Evolutionary conservation across 2,329 filamentous ascomycete species (phyloP).

Genomic region (Cercospora canescens): DNA sequence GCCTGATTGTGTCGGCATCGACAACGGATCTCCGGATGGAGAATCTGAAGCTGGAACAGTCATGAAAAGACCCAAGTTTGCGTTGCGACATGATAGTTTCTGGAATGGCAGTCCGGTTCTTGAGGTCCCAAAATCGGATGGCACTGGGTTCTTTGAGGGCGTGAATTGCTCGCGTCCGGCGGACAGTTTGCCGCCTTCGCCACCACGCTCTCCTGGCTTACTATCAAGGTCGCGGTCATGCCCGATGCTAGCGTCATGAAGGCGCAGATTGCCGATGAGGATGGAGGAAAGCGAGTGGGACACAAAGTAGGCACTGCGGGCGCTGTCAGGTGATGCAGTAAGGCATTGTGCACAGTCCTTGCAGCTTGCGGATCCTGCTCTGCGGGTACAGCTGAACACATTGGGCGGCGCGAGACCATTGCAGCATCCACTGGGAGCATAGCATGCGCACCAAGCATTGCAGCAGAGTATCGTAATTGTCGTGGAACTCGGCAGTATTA

Average conservation of each 20-base stretch:
- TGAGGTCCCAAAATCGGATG: not conserved
- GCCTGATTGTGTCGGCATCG: conserved; percentile 5
- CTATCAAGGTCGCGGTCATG: not conserved
- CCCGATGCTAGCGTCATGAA: not conserved
- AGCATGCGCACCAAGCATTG: not conserved
- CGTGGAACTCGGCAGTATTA: too few species aligned
- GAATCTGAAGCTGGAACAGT: not conserved
- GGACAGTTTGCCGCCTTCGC: not conserved
- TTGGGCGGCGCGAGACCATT: not conserved
- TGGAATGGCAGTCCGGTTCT: not conserved
- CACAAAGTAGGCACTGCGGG: not conserved
- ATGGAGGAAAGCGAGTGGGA: not conserved
- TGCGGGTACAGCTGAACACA: not conserved
- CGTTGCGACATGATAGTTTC: not conserved
- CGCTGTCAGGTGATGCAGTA: not conserved
- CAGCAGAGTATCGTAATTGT: too few species aligned
- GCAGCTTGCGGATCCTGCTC: not conserved
- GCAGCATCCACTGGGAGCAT: not conserved
- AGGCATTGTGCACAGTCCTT: not conserved
- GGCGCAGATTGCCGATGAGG: not conserved
- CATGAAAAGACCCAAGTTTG: conserved; percentile 1
- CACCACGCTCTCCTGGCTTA: not conserved
- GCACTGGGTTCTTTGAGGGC: not conserved
- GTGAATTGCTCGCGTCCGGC: not conserved
- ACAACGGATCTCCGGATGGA: not conserved